Evolutionary conservation across 2,329 filamentous ascomycete genomes (phyloP).

Genomic region (Pestalotiopsis sp.): DNA sequence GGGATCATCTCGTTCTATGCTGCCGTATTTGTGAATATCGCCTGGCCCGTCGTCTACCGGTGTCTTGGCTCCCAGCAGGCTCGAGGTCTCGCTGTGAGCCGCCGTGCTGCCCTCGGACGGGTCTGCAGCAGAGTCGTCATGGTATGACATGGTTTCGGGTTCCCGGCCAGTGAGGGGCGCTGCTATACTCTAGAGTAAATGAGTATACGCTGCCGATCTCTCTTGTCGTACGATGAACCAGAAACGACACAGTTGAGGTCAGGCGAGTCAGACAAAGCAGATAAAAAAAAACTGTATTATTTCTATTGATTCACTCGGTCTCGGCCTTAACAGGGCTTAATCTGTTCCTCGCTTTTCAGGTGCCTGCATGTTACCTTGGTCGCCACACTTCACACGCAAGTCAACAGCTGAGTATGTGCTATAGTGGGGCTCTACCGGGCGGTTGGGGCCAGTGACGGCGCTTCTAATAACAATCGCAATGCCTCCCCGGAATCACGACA

Average conservation of each 20-base stretch:
- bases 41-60: not conserved
- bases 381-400: not conserved
- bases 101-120: not conserved
- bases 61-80: not conserved
- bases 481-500: not conserved
- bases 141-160: not conserved
- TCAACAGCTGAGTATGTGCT: not conserved
- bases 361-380: not conserved
- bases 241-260: no score
- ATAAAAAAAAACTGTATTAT: no score
- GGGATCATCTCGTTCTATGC: not conserved
- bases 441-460: not conserved
- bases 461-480: conserved; percentile 1
- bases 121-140: not conserved
- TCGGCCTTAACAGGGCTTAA: no score
- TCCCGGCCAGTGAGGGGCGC: no score
- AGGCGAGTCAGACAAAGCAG: no score
- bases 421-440: not conserved
- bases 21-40: conserved; percentile 8
- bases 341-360: no score
- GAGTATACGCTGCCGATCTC: not conserved
- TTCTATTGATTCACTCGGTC: no score
- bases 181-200: not conserved
- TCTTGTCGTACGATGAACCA: no score
- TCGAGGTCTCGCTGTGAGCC: not conserved